Evolutionary conservation across 2,329 filamentous ascomycete genomes (phyloP).

Genomic region (Colletotrichum noveboracense): DNA sequence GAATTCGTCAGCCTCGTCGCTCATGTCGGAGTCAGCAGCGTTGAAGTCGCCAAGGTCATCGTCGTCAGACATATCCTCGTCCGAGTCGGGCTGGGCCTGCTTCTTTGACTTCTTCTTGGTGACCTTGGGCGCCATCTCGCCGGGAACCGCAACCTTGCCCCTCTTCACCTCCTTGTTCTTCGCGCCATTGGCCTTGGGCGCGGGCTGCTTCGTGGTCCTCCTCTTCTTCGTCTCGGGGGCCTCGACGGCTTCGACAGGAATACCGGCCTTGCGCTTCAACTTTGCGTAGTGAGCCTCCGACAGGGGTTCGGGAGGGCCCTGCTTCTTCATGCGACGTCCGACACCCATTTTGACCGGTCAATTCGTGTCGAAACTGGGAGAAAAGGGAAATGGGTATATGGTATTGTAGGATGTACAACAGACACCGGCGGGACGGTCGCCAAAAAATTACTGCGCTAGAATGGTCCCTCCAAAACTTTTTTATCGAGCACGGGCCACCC

Average conservation of each 20-base stretch:
- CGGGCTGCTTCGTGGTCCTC: slow-evolving; percentile 38
- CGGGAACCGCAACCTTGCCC: slow-evolving; percentile 29
- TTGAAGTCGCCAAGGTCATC: slow-evolving; percentile 37
- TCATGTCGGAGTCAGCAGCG: slow-evolving; percentile 43
- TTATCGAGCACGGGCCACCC: slow-evolving; percentile 19
- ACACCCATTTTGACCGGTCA: slow-evolving; percentile 72
- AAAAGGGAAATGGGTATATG: slow-evolving; percentile 12
- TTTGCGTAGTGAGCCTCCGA: slow-evolving; percentile 81
- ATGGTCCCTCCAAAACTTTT: slow-evolving; percentile 43
- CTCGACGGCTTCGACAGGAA: slow-evolving; percentile 65
- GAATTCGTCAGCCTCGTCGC: slow-evolving; percentile 48
- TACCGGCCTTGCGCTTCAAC: slow-evolving; percentile 82
- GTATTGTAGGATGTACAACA: slow-evolving; percentile 1
- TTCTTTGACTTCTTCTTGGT: slow-evolving; percentile 32
- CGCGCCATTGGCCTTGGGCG: slow-evolving; percentile 36
- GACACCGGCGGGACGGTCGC: background rate
- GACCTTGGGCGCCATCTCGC: slow-evolving; percentile 24
- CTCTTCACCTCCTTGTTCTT: slow-evolving; percentile 41
- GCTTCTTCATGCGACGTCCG: slow-evolving; percentile 93
- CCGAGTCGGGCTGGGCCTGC: slow-evolving; percentile 22
- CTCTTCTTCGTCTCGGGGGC: slow-evolving; percentile 70
- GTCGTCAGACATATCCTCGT: slow-evolving; percentile 25
- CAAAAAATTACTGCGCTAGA: background rate
- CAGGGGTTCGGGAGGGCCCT: slow-evolving; percentile 83
- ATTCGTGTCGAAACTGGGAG: slow-evolving; percentile 20